Base-by-base conservation (phyloP, 495 filamentous ascomycete genomes). In the Penicillium odoratum region DNA sequence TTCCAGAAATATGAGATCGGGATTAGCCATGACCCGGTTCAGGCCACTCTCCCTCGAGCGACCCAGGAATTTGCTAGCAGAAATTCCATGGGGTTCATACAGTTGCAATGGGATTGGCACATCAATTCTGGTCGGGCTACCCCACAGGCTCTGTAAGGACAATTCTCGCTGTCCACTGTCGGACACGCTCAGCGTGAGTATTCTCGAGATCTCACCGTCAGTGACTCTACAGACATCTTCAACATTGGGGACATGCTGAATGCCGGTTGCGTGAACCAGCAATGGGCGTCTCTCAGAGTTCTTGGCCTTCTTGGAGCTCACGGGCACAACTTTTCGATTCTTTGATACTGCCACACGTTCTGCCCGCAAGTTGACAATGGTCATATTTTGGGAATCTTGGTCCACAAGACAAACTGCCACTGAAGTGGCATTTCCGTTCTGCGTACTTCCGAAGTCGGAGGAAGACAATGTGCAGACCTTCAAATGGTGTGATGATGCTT, bases 121-220 rank as follows among this genome's bases (percentile, higher is more conserved):
- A 13, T 77, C 69, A 7, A 93, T 64, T 26, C 81, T 84, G 21
- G 83, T 82, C 3, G 83, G 70, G 45, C 78, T 75, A 34, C 85
- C 83, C 89, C 90, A 93, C 6, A 88, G 89, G 6, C 88, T 88
- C 69, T 91, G 89, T 38, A 93, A 64, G 43, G 83, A 87, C 29
- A 96, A 70, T 59, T 86, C 81, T 10, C 83, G 82, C 26, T 80
- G 78, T 7, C 85, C 85, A 56, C 81, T 71, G n/a, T 78, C 79
- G 28, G 81, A 81, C 55, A 84, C 80, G n/a, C 82, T 86, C 18
- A 96, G 76, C 26, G 89, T 83, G 13, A 93, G 71, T 42, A 93
- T 84, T 36, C 85, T 82, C 11, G 88, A 85, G 26, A 85, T 74
- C 0, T 78, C 78, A 10, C 87, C 84, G 71, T 94, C 91, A 5